Evolutionary conservation across 768 basidiomycete species (phyloP).

Genomic region (Russula abietina): DNA sequence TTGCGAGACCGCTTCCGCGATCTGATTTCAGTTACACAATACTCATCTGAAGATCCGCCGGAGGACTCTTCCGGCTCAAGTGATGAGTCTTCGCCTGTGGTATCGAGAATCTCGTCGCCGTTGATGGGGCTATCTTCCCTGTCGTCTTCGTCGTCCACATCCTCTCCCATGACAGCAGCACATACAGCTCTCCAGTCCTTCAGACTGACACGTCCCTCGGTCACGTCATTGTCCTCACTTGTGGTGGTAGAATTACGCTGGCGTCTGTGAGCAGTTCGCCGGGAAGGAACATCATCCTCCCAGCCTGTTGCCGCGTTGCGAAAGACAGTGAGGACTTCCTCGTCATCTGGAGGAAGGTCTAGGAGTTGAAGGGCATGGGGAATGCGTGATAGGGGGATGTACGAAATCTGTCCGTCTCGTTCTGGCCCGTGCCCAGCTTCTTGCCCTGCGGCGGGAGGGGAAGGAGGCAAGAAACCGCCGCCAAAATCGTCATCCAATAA

Average conservation of each 20-base stretch:
- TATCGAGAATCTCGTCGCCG: constrained; percentile 25
- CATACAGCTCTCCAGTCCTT: constrained; percentile 81
- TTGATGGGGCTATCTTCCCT: constrained; percentile 30
- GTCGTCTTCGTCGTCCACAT: constrained; percentile 27
- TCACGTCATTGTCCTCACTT: constrained; percentile 22
- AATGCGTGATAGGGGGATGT: constrained; percentile 51
- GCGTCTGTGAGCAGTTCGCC: background rate
- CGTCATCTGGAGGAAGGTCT: constrained; percentile 56
- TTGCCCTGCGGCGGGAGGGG: background rate
- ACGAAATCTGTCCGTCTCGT: constrained; percentile 21
- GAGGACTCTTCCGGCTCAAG: constrained; percentile 24
- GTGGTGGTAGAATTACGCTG: constrained; percentile 19
- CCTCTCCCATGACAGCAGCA: constrained; percentile 51
- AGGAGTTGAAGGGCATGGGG: constrained; percentile 58
- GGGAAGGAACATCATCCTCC: constrained; percentile 29
- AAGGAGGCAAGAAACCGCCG: constrained; percentile 32
- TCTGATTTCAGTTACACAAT: constrained; percentile 1
- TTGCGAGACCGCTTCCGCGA: constrained; percentile 18
- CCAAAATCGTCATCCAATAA: constrained; percentile 29
- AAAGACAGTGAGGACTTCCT: constrained; percentile 66
- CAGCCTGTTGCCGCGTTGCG: constrained; percentile 72
- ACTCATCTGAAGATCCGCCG: constrained; percentile 21
- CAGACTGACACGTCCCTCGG: constrained; percentile 42
- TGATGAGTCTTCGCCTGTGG: constrained; percentile 32
- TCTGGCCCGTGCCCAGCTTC: background rate